Conservation (phyloP, 345 rosid genomes). For the Syzygium aqueum region DNA sequence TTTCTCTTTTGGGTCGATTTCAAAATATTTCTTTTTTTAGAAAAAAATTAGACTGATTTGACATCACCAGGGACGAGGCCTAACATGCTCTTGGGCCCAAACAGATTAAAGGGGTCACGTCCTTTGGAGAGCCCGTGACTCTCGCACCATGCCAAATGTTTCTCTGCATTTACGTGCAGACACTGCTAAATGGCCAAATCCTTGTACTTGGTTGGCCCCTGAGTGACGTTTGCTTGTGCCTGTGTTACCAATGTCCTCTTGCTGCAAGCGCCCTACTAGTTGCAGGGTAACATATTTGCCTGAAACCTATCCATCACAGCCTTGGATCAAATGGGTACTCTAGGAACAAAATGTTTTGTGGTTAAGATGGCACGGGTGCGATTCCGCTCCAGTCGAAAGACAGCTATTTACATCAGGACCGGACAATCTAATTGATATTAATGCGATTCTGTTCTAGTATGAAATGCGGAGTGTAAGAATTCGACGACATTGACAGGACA, state of each 20-base stretch:
- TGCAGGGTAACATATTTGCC: not conserved
- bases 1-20: not conserved
- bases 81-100: not conserved
- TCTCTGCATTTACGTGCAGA: not conserved
- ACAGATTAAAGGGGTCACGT: not conserved
- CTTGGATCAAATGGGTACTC: not conserved
- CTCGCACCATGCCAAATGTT: not conserved
- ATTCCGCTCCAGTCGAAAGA: not conserved
- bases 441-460: not conserved
- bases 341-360: not conserved
- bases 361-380: not conserved
- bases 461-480: not conserved
- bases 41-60: not conserved
- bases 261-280: not conserved
- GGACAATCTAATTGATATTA: not conserved
- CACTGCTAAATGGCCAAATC: not conserved
- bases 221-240: not conserved
- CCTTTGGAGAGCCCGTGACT: not conserved
- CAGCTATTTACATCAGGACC: not conserved
- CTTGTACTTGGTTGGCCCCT: not conserved
- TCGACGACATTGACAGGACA: slow-evolving; percentile 26
- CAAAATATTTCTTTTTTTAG: not conserved
- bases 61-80: not conserved
- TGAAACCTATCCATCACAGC: not conserved
- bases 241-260: not conserved